Evolutionary conservation across 345 rosid species (phyloP).

Genomic region (Salix brachista): DNA sequence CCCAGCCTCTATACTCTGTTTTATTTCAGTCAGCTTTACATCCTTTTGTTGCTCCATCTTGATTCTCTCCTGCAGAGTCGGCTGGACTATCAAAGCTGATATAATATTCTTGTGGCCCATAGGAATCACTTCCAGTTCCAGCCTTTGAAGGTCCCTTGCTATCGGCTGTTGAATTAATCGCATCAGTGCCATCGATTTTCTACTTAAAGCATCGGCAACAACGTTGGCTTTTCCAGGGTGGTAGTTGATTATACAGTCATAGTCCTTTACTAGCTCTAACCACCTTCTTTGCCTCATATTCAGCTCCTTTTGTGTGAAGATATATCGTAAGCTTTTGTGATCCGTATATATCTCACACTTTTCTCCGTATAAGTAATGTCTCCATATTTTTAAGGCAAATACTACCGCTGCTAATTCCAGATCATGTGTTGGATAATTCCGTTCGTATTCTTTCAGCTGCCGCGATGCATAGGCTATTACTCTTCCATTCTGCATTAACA

Average conservation of each 20-base stretch:
- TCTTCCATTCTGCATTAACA: too few relatives aligned
- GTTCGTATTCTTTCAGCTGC: too few relatives aligned
- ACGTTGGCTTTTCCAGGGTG: constrained; percentile 2
- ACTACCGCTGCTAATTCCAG: too few relatives aligned
- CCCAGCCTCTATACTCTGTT: background rate
- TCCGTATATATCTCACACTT: background rate
- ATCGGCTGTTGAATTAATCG: background rate
- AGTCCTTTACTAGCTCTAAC: background rate
- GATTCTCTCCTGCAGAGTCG: background rate
- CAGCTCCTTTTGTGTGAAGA: background rate
- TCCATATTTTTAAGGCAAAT: background rate
- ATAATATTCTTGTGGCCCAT: background rate
- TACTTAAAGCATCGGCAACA: background rate
- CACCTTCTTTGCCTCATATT: background rate
- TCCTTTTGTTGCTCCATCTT: background rate
- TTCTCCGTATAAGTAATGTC: background rate
- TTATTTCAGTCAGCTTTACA: background rate
- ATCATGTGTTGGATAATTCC: too few relatives aligned
- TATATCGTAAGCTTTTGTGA: background rate
- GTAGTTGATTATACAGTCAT: background rate
- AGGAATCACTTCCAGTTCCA: background rate
- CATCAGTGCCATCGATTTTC: background rate
- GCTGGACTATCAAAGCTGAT: too few relatives aligned
- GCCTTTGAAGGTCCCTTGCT: background rate
- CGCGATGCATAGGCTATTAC: too few relatives aligned